Base-by-base conservation (phyloP, 306 rosid species). In the Glycine tomentella region DNA sequence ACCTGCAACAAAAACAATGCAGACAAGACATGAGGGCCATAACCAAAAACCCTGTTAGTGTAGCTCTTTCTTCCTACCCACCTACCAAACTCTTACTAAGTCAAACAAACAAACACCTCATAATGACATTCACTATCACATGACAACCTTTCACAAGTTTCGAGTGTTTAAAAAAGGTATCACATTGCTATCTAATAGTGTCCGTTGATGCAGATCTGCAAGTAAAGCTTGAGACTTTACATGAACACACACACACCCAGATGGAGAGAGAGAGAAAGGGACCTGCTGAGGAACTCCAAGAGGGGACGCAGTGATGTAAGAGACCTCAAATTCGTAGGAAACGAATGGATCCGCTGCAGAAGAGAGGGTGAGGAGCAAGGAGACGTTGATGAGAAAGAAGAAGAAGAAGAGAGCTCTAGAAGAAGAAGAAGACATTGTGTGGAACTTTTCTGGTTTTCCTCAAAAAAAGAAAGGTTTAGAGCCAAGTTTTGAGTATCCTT, bases 221-320 rank as follows among this genome's bases (percentile, higher is more conserved):
- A 78, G 78, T 84, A 81, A 81, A 84, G 76, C 16, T 72, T 38
- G 55, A 77, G 61, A 15, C 71, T 81, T 81, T 73, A 45, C 15
- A 62, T 3, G 15, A 62, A 2, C 31, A 25, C 31, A 25, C 31
- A 0, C 31, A 25, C 31, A 25, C 31, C 31, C 31, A 25, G 31
- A 25, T 25, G 31, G 9, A 83, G 46, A 74, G 72, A 83, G 66
- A 64, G 13, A 74, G 58, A 11, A 31, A 65, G 64, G 5, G 75
- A 91, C 98, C 98, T 79, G 92, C 81, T 95, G 98, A 77, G 95
- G 92, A 82, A 95, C 90, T 36, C 98, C 97, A 12, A 95, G 98
- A 20, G 97, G 98, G 50, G 98, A 92, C 17, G 88, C 97, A 40
- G 97, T 95, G 89, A 89, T 87, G 90, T 95, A 95, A 31, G 98